Evolutionary conservation across 176 grass and related monocot species (phyloP).

Genomic region (Phoenix roebelenii): DNA sequence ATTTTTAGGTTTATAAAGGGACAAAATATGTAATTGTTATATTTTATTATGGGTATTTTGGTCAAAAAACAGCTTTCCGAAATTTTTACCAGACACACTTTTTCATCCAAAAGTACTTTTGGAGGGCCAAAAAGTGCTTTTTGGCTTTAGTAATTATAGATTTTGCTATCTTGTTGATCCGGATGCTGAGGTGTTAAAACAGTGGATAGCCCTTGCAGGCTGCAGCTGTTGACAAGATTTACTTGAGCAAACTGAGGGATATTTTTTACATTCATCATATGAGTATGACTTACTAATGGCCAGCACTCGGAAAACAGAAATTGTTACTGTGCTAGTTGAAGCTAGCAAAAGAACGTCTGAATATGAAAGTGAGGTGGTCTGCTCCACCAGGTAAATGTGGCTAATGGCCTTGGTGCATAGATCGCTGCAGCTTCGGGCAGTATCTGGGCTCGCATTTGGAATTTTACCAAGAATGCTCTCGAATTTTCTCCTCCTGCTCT

Average conservation of each 20-base stretch:
- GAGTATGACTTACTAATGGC: slow-evolving; percentile 92
- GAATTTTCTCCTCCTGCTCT: too few species aligned
- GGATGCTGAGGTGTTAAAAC: slow-evolving; percentile 71
- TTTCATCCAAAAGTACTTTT: too few species aligned
- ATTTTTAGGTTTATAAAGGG: too few species aligned
- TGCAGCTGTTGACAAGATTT: slow-evolving; percentile 53
- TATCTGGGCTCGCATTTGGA: too few species aligned
- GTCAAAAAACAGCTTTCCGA: too few species aligned
- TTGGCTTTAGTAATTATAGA: slow-evolving; percentile 78
- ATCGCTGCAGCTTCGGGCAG: too few species aligned
- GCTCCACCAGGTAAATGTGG: slow-evolving; percentile 58
- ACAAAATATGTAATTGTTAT: too few species aligned
- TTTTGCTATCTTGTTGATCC: slow-evolving; percentile 89
- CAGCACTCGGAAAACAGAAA: slow-evolving; percentile 77
- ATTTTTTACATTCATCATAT: slow-evolving; percentile 79
- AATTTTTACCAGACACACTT: too few species aligned
- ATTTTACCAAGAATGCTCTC: too few species aligned
- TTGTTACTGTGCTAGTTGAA: slow-evolving; percentile 55
- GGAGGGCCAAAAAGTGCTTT: too few species aligned
- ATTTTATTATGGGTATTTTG: too few species aligned
- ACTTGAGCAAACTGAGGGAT: slow-evolving; percentile 63
- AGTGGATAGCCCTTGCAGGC: slow-evolving; percentile 73
- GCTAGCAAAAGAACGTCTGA: slow-evolving; percentile 67
- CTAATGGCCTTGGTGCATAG: too few species aligned
- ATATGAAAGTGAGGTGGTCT: slow-evolving; percentile 69